Base-by-base conservation (phyloP, 768 basidiomycete genomes). In the Boletus eberwhitei region DNA sequence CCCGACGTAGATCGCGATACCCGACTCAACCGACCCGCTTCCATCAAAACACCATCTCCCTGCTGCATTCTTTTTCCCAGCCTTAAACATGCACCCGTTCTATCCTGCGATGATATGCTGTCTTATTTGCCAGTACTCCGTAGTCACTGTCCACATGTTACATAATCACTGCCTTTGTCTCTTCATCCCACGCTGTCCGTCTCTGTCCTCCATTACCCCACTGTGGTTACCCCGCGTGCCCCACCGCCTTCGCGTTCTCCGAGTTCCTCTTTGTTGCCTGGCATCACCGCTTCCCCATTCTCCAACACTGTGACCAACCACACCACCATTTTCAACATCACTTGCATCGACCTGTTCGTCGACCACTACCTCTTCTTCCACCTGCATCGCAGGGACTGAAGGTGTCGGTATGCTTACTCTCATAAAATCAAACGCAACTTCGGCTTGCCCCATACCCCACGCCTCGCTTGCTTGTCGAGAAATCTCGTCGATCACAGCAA, bases 401-500 rank as follows among this genome's bases (percentile, higher is more conserved):
- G 40, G 31, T 16, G 48, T 54, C 29, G 77, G 75, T 47, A 84
- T 67, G 12, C 65, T 62, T 29, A 82, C 69, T 42, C 73, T 73
- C 74, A 84, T 73, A 48, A 77, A 86, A 64, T 87, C 85, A 56
- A 70, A 75, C n/a, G 85, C 84, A 32, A 79, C 83, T 14, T 73
- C 66, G 0, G 79, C 84, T 14, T 57, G 58, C n/a, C 70, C 73
- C 52, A 73, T 65, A 21, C 68, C 78, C 84, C 86, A 88, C 8
- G 82, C 77, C 57, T 74, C 73, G 38, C 74, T 83, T n/a, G 84
- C 86, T 61, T 86, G 83, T 16, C 77, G 67, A 63, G 83, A 81
- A 39, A 88, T 81, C 62, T 88, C 86, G 16, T 72, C 68, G 39
- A 86, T 79, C 38, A 85, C 71, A n/a, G 71, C 71, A 52, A 70